Percentiles rank a stretch among this genome's conserved stretches.
Conservation (phyloP, 2,329 filamentous ascomycete genomes). For the Curvularia lunata region DNA sequence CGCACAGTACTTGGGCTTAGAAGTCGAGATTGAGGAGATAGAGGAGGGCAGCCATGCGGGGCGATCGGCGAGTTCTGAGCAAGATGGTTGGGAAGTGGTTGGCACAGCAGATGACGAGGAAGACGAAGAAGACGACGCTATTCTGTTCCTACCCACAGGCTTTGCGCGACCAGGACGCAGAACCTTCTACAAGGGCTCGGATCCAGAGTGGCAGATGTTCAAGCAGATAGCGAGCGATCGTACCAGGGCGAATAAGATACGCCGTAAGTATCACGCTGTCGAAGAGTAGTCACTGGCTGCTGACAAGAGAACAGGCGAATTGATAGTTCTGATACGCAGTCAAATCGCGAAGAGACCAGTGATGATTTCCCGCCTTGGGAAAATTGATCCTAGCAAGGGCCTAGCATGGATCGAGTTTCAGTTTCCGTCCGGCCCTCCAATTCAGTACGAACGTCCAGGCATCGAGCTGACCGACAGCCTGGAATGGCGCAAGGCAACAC, state of each 20-base stretch:
- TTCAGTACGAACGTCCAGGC: conserved; percentile 57
- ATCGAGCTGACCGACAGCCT: conserved; percentile 50
- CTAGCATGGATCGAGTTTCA: conserved; percentile 56
- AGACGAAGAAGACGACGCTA: conserved; percentile 38
- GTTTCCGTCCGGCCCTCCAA: conserved; percentile 57
- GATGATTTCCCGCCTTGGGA: conserved; percentile 45
- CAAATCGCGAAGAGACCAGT: conserved; percentile 37
- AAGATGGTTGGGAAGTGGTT: conserved; percentile 25
- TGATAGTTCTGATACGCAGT: conserved; percentile 47
- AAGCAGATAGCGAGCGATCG: conserved; percentile 54
- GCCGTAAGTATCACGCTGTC: conserved; percentile 30
- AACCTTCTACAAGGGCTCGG: conserved; percentile 57
- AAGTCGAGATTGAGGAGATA: conserved; percentile 32
- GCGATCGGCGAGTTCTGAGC: conserved; percentile 10
- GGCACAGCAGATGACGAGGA: conserved; percentile 34
- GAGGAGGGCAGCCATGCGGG: conserved; percentile 14
- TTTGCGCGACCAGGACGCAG: conserved; percentile 50
- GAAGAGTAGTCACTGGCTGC: background rate
- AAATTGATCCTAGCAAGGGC: conserved; percentile 50
- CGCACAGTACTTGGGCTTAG: conserved; percentile 31
- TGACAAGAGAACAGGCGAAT: conserved; percentile 37
- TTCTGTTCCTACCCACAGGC: conserved; percentile 58
- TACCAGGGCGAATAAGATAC: conserved; percentile 48
- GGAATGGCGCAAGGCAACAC: conserved; percentile 40
- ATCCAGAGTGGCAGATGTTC: conserved; percentile 62